Conservation (phyloP, 2,329 filamentous ascomycete species). For the Phialophora macrospora region DNA sequence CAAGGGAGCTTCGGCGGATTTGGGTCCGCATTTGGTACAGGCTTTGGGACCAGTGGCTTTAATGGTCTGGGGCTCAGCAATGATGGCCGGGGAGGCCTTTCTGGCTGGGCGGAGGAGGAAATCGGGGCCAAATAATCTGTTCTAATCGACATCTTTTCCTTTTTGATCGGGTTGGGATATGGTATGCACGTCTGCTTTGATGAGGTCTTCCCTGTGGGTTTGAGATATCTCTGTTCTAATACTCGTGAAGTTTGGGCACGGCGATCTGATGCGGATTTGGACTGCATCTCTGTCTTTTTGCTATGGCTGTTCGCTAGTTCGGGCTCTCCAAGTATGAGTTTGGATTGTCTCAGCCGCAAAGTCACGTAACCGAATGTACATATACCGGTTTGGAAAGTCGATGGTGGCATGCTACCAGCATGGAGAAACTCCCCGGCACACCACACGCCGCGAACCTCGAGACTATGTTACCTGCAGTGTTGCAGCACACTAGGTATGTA, state of each 20-base stretch:
- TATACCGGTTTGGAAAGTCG: neutral
- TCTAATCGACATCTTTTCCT: slow-evolving; percentile 25
- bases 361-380: slow-evolving; percentile 6
- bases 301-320: neutral
- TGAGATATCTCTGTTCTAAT: slow-evolving; percentile 31
- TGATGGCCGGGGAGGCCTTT: slow-evolving; percentile 57
- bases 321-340: neutral
- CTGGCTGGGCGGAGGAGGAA: slow-evolving; percentile 69
- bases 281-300: slow-evolving; percentile 10
- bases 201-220: slow-evolving; percentile 19
- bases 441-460: neutral
- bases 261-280: slow-evolving; percentile 5
- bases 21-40: slow-evolving; percentile 62
- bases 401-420: neutral
- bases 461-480: neutral
- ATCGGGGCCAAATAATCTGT: slow-evolving; percentile 58
- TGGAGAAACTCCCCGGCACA: neutral
- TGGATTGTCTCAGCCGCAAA: neutral
- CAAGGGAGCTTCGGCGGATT: slow-evolving; percentile 63
- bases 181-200: slow-evolving; percentile 21
- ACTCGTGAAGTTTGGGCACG: slow-evolving; percentile 16
- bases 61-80: slow-evolving; percentile 63
- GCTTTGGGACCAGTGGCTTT: slow-evolving; percentile 61
- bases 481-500: neutral
- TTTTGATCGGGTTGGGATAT: slow-evolving; percentile 19